Percentiles rank a stretch among this genome's conserved stretches.
Conservation (phyloP, 257 asterid genomes). For the Ilex asprella region DNA sequence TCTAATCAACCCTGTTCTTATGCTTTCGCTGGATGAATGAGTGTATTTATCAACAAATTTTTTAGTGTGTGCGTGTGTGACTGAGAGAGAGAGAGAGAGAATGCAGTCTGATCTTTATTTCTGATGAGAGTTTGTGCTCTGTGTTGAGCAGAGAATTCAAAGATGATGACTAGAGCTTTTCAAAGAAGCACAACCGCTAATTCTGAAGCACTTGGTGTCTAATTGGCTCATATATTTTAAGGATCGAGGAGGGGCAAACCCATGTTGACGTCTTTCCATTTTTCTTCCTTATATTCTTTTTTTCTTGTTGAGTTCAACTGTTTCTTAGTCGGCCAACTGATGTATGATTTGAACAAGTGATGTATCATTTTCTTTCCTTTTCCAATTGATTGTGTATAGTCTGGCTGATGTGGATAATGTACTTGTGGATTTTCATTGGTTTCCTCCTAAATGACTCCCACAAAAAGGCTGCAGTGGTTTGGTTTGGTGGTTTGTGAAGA, state of each 20-base stretch:
- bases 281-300: too few species aligned
- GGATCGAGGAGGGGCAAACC: background rate
- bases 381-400: background rate
- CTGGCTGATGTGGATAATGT: background rate
- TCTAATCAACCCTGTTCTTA: background rate
- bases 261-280: too few species aligned
- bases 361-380: background rate
- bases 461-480: too few species aligned
- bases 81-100: too few species aligned
- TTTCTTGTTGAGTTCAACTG: too few species aligned
- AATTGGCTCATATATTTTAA: background rate
- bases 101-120: background rate
- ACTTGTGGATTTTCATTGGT: too few species aligned
- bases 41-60: background rate
- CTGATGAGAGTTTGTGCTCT: background rate
- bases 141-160: slow-evolving; percentile 67
- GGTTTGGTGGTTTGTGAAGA: too few species aligned
- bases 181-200: background rate
- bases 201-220: background rate
- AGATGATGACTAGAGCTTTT: slow-evolving; percentile 60
- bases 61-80: too few species aligned
- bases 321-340: background rate
- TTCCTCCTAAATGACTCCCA: too few species aligned
- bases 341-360: background rate
- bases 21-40: background rate